These are phyloP conservation scores for Plectosphaerella plurivora DNA, from an alignment of 2,329 filamentous ascomycete genomes.

Conservation along the genomic window DNA sequence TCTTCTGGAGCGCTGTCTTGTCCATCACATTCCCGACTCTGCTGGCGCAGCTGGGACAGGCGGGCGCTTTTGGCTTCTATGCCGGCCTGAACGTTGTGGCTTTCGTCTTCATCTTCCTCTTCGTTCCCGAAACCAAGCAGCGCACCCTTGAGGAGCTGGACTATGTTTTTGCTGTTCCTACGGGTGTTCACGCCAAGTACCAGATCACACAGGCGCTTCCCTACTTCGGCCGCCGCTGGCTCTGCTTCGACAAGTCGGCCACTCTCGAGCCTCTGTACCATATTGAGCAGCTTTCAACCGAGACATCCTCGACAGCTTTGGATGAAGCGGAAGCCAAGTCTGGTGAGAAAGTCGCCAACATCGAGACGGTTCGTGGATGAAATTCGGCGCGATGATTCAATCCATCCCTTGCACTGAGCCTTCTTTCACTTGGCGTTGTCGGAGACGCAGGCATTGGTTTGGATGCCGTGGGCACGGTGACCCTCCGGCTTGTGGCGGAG, in stretches of 20 bases:
- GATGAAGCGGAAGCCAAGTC: neutral
- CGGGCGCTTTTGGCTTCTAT: conserved; percentile 39
- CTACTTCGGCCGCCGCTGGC: neutral
- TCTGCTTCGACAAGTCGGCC: neutral
- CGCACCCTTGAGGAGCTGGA: conserved; percentile 42
- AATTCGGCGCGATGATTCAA: too few species aligned
- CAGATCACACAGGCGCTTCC: conserved; percentile 16
- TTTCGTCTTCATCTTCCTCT: conserved; percentile 41
- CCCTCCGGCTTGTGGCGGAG: too few species aligned
- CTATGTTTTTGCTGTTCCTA: conserved; percentile 31
- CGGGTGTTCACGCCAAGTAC: conserved; percentile 22
- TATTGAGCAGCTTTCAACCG: neutral
- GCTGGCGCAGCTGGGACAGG: conserved; percentile 27
- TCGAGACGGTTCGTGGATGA: neutral
- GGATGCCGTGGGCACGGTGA: too few species aligned
- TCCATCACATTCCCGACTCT: conserved; percentile 48
- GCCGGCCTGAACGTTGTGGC: conserved; percentile 41
- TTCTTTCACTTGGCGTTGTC: too few species aligned
- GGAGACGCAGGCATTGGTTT: too few species aligned
- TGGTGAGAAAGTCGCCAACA: neutral
- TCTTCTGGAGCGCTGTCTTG: conserved; percentile 48
- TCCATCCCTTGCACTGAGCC: too few species aligned
- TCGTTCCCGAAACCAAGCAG: conserved; percentile 47
- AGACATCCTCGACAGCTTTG: neutral
- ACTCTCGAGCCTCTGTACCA: neutral